Percentiles rank a stretch among this genome's conserved stretches.
Evolutionary conservation across 176 grass and related monocot genomes (phyloP).

Genomic region (Ensete ventricosum): DNA sequence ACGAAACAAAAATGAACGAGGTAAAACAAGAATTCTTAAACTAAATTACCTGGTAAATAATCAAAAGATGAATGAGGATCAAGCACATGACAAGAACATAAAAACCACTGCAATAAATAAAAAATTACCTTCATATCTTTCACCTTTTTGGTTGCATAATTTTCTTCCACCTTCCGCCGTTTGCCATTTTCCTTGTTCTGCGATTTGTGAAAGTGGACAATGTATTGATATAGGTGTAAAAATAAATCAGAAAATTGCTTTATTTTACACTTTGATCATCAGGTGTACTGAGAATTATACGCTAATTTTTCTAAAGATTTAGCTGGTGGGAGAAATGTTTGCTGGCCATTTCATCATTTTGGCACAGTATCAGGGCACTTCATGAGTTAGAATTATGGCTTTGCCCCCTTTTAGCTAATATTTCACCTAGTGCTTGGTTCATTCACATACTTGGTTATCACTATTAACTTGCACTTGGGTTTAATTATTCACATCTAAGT

Average conservation of each 20-base stretch:
- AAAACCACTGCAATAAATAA: neutral
- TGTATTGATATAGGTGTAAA: neutral
- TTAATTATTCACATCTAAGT: neutral
- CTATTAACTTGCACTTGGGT: neutral
- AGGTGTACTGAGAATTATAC: too few species aligned
- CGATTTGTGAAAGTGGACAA: neutral
- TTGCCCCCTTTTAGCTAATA: neutral
- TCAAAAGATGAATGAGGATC: neutral
- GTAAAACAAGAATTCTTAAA: neutral
- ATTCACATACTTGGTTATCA: neutral
- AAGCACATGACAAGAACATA: neutral
- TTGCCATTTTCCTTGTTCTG: constrained; percentile 13
- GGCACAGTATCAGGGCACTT: neutral
- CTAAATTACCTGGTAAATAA: neutral
- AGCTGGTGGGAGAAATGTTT: too few species aligned
- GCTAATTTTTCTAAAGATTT: too few species aligned
- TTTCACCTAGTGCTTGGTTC: neutral
- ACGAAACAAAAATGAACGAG: neutral
- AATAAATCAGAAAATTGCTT: neutral
- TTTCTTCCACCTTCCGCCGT: neutral
- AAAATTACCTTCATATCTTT: constrained; percentile 11
- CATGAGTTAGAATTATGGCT: neutral
- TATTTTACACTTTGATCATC: too few species aligned
- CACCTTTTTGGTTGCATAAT: neutral
- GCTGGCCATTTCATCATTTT: neutral